Percentiles rank a stretch among this genome's conserved stretches.
Conservation (phyloP, 768 basidiomycete species). For the Cantharellus cinnabarinus region DNA sequence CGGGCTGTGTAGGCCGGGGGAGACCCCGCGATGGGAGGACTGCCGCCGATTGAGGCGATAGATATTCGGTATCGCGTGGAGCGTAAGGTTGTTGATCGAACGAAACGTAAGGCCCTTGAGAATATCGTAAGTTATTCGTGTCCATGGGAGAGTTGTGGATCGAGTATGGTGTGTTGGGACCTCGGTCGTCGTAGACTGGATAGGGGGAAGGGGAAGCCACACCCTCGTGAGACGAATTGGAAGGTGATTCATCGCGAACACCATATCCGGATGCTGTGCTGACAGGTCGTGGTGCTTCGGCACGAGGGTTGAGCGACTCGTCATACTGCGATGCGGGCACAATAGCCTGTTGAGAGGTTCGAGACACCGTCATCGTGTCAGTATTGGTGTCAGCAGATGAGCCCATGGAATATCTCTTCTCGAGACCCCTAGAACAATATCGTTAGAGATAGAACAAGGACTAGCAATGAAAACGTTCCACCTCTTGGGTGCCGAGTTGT, state of each 20-base stretch:
- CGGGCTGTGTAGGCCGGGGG: neutral
- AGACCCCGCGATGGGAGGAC: constrained; percentile 11
- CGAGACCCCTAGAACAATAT: constrained; percentile 1
- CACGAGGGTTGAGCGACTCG: neutral
- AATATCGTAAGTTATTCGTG: neutral
- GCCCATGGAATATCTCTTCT: constrained; percentile 41
- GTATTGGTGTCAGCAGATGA: constrained; percentile 61
- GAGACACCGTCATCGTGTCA: constrained; percentile 13
- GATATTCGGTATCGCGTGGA: constrained; percentile 33
- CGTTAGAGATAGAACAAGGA: neutral
- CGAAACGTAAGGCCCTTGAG: constrained; percentile 15
- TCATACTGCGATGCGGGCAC: neutral
- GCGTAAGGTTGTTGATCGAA: constrained; percentile 18
- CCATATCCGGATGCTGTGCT: neutral
- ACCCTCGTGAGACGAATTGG: constrained; percentile 7
- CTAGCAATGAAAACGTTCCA: constrained; percentile 23
- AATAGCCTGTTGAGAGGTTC: constrained; percentile 1
- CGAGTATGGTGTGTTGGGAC: neutral
- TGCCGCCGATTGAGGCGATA: constrained; percentile 32
- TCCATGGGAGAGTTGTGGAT: too few relatives aligned
- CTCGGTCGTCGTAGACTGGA: neutral
- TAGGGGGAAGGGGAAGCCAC: neutral
- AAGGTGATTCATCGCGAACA: constrained; percentile 6
- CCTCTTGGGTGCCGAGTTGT: constrained; percentile 22
- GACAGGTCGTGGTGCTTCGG: neutral